Evolutionary conservation across 306 rosid species (phyloP), one percentile per base, ranked within the genome.

Genomic region (Rosa lucieae): DNA sequence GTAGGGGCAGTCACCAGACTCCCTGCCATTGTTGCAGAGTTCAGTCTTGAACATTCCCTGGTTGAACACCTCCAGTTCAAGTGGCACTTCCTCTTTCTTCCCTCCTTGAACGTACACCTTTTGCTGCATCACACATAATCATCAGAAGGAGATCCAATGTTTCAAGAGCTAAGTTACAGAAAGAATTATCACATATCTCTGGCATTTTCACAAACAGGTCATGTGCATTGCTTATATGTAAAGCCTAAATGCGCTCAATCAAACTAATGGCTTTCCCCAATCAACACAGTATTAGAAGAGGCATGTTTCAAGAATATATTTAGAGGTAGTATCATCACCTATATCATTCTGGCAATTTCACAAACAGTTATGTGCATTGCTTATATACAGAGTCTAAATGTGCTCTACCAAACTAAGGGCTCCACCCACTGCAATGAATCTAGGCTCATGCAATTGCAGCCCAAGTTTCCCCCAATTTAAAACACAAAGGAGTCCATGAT

Each of bases 21-120:
- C 86, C 86, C 81, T 84, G 90, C 90, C 90, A 87, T 78, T 87
- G 84, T 87, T 84, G 77, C 90, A 87, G 55, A 87, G 84, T 72
- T 87, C 90, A 10, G 90, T 87, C 78, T 84, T 87, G 70, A 79
- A 72, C 75, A 85, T 75, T 56, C 90, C 90, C 73, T 87, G 90
- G 73, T 82, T 84, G 78, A 81, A 81, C 68, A 84, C 88, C 73
- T 87, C 88, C 67, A 86, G 48, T 73, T 83, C 87, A 39, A 81
- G 53, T 53, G 87, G 72, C 72, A 75, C 79, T 32, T 81, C 78
- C 72, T 81, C 73, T 67, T 77, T 78, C 82, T 70, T 77, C 75
- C 53, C 84, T 68, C 74, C 82, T 18, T 56, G 80, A 65, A 88
- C 87, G 29, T 73, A 80, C 74, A 88, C 88, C 80, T 78, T 86